A percentile compares a stretch with the other conserved stretches of the same genome.
These are phyloP conservation scores for Dactylonectria macrodidyma DNA, from an alignment of 2,329 filamentous ascomycete genomes.

Conservation along the genomic window DNA sequence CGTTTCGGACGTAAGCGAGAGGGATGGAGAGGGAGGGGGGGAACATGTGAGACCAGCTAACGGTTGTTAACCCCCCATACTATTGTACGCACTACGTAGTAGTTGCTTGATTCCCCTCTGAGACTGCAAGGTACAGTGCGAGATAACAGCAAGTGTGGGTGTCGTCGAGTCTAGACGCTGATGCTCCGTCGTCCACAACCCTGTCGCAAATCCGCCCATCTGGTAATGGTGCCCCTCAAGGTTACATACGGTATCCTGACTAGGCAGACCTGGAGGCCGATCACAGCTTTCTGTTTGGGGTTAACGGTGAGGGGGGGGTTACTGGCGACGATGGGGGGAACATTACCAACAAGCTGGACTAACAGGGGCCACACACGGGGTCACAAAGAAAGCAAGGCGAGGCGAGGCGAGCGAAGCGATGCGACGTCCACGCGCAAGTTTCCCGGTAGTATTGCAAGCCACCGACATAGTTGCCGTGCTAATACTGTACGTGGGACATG, in stretches of 20 bases:
- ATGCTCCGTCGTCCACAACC: slow-evolving; percentile 10
- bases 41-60: background rate
- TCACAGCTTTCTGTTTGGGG: background rate
- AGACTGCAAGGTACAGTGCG: slow-evolving; percentile 28
- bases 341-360: slow-evolving; percentile 3
- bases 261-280: slow-evolving; percentile 20
- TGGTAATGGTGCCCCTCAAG: slow-evolving; percentile 20
- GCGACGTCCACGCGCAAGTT: slow-evolving; percentile 8
- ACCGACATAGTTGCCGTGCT: background rate
- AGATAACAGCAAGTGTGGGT: slow-evolving; percentile 7
- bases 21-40: background rate
- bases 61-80: background rate
- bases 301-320: background rate
- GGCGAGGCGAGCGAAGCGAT: slow-evolving; percentile 13
- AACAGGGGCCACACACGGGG: slow-evolving; percentile 6
- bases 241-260: slow-evolving; percentile 22
- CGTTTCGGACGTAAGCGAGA: background rate
- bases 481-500: slow-evolving; percentile 10
- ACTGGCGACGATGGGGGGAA: background rate
- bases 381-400: slow-evolving; percentile 9
- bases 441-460: background rate
- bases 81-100: too few relatives aligned
- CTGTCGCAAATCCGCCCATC: slow-evolving; percentile 18
- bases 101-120: background rate
- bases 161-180: slow-evolving; percentile 1